phyloP scores from a whole-genome alignment of 768 basidiomycete species.

The Austroboletus festivus region DNA sequence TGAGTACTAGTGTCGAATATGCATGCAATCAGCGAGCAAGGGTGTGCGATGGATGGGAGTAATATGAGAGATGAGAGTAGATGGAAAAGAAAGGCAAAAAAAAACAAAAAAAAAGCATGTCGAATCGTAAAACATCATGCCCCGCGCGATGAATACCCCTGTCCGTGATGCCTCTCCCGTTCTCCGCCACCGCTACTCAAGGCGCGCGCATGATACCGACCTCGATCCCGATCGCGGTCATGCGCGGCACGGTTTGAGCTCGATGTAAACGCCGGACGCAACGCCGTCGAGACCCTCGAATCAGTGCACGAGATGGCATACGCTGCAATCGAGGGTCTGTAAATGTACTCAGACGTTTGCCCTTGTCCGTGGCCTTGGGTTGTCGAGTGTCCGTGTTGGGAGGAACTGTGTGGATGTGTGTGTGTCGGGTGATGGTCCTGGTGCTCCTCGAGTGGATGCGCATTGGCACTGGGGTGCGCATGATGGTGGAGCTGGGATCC shows the following conservation, averaged over 20 bases:
- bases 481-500: constrained; percentile 18
- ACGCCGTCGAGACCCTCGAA: constrained; percentile 32
- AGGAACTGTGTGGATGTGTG: neutral
- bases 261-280: constrained; percentile 33
- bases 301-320: constrained; percentile 33
- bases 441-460: constrained; percentile 13
- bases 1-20: neutral
- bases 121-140: neutral
- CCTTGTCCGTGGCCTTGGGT: constrained; percentile 6
- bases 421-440: constrained; percentile 13
- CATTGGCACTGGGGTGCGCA: constrained; percentile 1
- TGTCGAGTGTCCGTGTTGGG: no score
- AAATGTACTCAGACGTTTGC: constrained; percentile 22
- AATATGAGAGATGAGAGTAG: no score
- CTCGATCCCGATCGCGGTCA: constrained; percentile 20
- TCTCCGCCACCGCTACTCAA: neutral
- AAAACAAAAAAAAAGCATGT: neutral
- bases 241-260: constrained; percentile 12
- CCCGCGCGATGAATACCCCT: constrained; percentile 11
- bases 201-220: constrained; percentile 15
- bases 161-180: constrained; percentile 17
- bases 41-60: neutral
- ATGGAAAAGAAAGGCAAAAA: neutral
- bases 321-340: constrained; percentile 30
- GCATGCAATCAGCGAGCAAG: neutral